Base-by-base conservation (phyloP, 225 moss, liverwort and hornwort genomes). In the Marchantia paleacea region DNA sequence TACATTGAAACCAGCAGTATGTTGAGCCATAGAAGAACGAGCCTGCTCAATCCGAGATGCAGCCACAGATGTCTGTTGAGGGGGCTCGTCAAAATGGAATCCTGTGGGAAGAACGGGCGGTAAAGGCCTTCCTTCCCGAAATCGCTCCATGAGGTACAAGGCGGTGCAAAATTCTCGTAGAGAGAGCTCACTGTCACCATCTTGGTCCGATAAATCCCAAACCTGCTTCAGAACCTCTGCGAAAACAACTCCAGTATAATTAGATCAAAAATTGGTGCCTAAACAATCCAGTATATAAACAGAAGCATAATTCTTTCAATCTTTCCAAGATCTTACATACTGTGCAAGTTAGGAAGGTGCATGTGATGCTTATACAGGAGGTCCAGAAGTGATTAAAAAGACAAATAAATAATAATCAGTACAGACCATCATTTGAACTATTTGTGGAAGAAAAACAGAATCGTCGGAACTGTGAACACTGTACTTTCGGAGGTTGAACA, bases 151-250 rank as follows among this genome's bases (percentile, higher is more conserved):
- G 24, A 99, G 92, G 78, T 99, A 99, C 14, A 99, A 88, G 39
- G 99, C 94, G 55, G 94, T 94, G 86, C 95, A 92, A 89, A 99
- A 99, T 84, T 99, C 99, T 82, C 90, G 89, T 28, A 91, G 55
- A 67, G 99, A 99, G 64, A 99, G 84, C 91, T 92, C 92, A 83
- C 95, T 90, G 76, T 99, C 99, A 80, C 94, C 90, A 86, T 99
- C 99, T 88, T 99, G 91, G 90, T 99, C 99, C 75, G 95, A 94
- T 80, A 99, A 90, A 79, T 95, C 90, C 99, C 99, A 99, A 50
- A 99, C 95, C 87, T 94, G 92, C 86, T 95, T 99, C 84, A 99
- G 87, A 78, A 95, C 94, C 89, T 99, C 97, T 97, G 90, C 55
- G 5, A 39, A 70, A 7, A 78, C 51, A 50, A 78, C 6, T 18